phyloP scores from a whole-genome alignment of 768 basidiomycete genomes.

The Mycena venus region DNA sequence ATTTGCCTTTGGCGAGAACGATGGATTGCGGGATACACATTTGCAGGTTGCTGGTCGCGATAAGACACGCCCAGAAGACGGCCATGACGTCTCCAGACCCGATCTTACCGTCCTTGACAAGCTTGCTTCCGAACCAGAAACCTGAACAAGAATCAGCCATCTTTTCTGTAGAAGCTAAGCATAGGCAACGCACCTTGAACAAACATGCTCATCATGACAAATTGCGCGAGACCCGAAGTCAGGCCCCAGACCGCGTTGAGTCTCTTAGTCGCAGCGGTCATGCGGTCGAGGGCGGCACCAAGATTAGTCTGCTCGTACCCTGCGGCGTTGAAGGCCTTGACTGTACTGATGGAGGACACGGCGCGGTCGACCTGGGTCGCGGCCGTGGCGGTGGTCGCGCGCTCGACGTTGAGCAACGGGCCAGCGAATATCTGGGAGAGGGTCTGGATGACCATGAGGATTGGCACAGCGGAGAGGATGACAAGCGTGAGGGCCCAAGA shows the following conservation, averaged over 20 bases:
- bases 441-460: conserved; percentile 73
- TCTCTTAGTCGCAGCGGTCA: conserved; percentile 55
- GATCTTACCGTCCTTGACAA: conserved; percentile 72
- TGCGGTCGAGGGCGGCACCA: conserved; percentile 57
- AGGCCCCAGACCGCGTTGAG: conserved; percentile 74
- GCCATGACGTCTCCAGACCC: conserved; percentile 77
- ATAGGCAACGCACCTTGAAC: conserved; percentile 59
- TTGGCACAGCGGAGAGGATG: conserved; percentile 79
- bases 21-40: conserved; percentile 76
- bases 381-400: conserved; percentile 65
- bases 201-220: conserved; percentile 81
- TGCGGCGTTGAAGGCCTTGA: conserved; percentile 83
- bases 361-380: conserved; percentile 77
- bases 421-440: conserved; percentile 69
- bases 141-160: conserved; percentile 34
- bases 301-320: conserved; percentile 58
- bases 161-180: background rate
- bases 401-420: conserved; percentile 68
- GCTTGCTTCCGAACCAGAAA: conserved; percentile 85
- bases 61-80: conserved; percentile 87
- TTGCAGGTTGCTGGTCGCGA: conserved; percentile 79
- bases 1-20: conserved; percentile 75
- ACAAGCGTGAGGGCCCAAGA: conserved; percentile 80
- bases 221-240: conserved; percentile 69
- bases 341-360: conserved; percentile 73